Conservation (phyloP, 2,329 filamentous ascomycete genomes). For the Fonsecaea monophora region DNA sequence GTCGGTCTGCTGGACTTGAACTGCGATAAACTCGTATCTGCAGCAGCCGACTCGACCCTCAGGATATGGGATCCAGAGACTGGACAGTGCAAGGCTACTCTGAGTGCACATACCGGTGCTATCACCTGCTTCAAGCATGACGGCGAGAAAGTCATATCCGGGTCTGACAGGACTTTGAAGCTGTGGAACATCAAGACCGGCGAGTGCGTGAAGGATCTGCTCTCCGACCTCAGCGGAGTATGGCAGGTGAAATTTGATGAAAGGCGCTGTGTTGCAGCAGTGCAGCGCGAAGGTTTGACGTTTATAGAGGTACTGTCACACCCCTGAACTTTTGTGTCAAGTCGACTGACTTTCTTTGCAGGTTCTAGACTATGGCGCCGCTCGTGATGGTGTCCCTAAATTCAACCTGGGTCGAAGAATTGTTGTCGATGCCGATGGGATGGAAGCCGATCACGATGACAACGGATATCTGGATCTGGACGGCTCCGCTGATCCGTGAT, state of each 20-base stretch:
- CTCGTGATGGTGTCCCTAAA: constrained; percentile 81
- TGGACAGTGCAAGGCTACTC: constrained; percentile 84
- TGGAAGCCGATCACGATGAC: constrained; percentile 44
- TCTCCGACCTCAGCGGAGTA: constrained; percentile 93
- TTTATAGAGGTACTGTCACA: constrained; percentile 81
- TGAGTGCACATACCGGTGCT: constrained; percentile 93
- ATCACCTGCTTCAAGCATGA: constrained; percentile 99
- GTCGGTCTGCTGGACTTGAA: constrained; percentile 90
- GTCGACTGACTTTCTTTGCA: constrained; percentile 49
- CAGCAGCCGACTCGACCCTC: constrained; percentile 91
- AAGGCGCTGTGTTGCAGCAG: constrained; percentile 90
- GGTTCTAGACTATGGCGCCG: constrained; percentile 97
- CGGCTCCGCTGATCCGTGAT: constrained; percentile 24
- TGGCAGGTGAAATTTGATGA: constrained; percentile 99
- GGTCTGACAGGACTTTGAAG: constrained; percentile 93
- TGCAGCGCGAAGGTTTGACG: constrained; percentile 88
- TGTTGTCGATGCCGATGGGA: constrained; percentile 53
- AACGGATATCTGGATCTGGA: constrained; percentile 34
- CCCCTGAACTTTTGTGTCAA: constrained; percentile 13
- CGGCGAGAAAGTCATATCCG: constrained; percentile 93
- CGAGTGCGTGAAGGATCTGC: constrained; percentile 87
- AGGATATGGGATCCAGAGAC: constrained; percentile 96
- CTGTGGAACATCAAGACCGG: constrained; percentile 97
- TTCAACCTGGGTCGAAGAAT: constrained; percentile 81
- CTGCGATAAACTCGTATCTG: constrained; percentile 88